Evolutionary conservation across 345 rosid genomes (phyloP), one percentile per base, ranked within the genome.

Genomic region (Microcos paniculata): DNA sequence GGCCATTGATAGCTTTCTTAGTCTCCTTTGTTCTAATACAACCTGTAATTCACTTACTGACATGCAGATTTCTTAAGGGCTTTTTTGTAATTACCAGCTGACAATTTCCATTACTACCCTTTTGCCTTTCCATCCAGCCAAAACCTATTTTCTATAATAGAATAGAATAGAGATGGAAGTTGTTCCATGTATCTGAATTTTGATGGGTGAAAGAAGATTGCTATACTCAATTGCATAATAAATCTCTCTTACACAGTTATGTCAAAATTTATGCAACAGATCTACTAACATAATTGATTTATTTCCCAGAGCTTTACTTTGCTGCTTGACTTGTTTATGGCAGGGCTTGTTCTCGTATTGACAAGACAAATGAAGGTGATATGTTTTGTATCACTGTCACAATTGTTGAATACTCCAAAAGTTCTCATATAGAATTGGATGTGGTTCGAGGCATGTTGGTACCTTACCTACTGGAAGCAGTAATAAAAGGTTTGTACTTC

Each of bases 401-500:
- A 19, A 23, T 49, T 30, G 35, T 62, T 62, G 70, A 74, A 33
- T 12, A 19, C 55, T 11, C 76, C 56, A 74, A 31, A 73, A 61
- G 21, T 13, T 62, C 70, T 30, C 55, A 18, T 31, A 74, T 48
- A 11, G 46, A 74, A 30, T 11, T 74, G 77, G 77, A 48, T 48
- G 30, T 62, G 16, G 46, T 74, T 62, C 61, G 14, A 31, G 69
- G 48, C 58, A 48, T 14, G 2, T 28, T 74, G 46, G 46, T 74
- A 30, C 77, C 77, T 46, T 62, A 16, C 31, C 49, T 74, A 13
- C 61, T 74, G 18, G 70, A 62, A 61, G n/a, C 77, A 61, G 70
- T 62, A 23, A 56, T 74, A 61, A 74, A 74, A 61, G 77, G 77
- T 74, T 16, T 19, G 70, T 28, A 73, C n/a, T 59, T 59, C 58